Base-by-base conservation (phyloP, 2,329 filamentous ascomycete species). In the Neonectria faginata region DNA sequence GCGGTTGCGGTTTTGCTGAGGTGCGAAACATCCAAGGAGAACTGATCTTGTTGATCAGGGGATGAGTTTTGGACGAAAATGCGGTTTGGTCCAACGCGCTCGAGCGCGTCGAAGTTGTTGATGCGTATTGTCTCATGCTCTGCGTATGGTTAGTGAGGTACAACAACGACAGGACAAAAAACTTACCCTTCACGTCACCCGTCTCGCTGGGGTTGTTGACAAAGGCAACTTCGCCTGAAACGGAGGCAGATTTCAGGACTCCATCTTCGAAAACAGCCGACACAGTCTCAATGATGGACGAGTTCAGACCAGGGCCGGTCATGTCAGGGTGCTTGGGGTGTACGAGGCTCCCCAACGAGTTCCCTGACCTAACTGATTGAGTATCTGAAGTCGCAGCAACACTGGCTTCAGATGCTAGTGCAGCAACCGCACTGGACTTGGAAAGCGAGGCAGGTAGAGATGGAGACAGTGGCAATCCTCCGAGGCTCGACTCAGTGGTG, bases 21-120 rank as follows among this genome's bases (percentile, higher is more conserved):
- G 75, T 90, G 89, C 14, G 89, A 84, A 7, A 96, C 81, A 66
- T 94, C 88, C 33, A 99, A 82, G 0, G 83, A 87, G 79, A 97
- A 99, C 75, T 95, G 91, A 63, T 97, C 94, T 3, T 91, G 86
- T 62, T 87, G 89, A 10, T 91, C 88, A 1, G 84, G 75, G 1
- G 82, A 79, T 5, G 86, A 83, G 70, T 93, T 91, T 33, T 90
- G 88, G 56, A 98, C 89, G 79, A 98, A 97, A 62, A 94, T 92
- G 47, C 93, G 93, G 77, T 99, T 99, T 1, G 94, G 94, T 0
- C 94, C 94, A 61, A 99, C 94, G 74, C 93, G 94, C 73, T 98
- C 96, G 6, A 99, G 86, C n/a, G 87, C 86, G 10, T 90, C 81
- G 76, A 97, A 97, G 76, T 97, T 96, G 74, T 97, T 93, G 64